These are phyloP conservation scores for Coelastrella sp. DNA, from an alignment of 139 green algal genomes.

Conservation along the genomic window DNA sequence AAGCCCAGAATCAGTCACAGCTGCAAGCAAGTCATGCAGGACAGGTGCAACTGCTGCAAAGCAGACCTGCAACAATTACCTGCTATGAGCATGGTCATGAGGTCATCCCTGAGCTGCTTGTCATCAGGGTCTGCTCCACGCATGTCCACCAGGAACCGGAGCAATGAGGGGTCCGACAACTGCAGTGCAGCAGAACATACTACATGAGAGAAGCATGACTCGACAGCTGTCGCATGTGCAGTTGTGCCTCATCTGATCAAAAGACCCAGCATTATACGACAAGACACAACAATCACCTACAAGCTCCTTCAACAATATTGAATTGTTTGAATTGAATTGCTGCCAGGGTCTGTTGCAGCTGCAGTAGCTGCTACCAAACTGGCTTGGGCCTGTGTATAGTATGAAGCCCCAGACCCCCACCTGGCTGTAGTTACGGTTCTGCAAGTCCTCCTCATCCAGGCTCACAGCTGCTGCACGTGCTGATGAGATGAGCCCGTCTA, in stretches of 20 bases:
- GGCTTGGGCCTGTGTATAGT: no score
- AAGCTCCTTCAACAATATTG: no score
- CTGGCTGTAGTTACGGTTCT: slow-evolving; percentile 87
- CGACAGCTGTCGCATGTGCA: no score
- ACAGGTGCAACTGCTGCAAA: no score
- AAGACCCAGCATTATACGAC: no score
- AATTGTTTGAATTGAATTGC: no score
- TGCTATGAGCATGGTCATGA: slow-evolving; percentile 93
- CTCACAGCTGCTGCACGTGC: slow-evolving; percentile 69
- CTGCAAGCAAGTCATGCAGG: no score
- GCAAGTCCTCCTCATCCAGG: slow-evolving; percentile 66
- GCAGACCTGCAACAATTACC: slow-evolving; percentile 54
- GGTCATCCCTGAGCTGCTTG: slow-evolving; percentile 97
- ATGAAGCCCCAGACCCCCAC: no score
- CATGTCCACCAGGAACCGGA: slow-evolving; percentile 99
- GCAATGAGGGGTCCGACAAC: slow-evolving; percentile 87
- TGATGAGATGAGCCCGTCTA: slow-evolving; percentile 91
- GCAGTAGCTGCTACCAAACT: background rate
- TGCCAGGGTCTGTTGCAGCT: background rate
- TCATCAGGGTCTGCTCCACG: slow-evolving; percentile 89
- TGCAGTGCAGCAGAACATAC: background rate
- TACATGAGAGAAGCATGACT: background rate
- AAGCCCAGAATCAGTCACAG: no score
- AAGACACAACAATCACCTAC: no score
- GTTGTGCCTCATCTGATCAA: no score